These are phyloP conservation scores for Petunia hybrid DNA, from an alignment of 305 asterid genomes.

Conservation along the genomic window DNA sequence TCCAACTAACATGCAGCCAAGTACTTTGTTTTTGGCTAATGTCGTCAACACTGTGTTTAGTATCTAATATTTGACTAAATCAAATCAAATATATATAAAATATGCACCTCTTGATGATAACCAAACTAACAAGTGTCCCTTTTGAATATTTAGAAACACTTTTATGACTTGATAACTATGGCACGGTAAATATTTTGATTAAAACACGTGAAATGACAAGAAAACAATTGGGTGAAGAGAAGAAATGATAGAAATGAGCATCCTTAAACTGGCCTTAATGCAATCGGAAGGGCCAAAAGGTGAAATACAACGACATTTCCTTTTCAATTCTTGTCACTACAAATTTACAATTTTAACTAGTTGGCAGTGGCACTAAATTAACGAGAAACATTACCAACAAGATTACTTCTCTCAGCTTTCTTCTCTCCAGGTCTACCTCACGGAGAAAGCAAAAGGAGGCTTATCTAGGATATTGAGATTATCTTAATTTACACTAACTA, in stretches of 20 bases:
- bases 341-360: conserved; percentile 16
- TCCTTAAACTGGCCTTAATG: background rate
- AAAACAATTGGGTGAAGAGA: background rate
- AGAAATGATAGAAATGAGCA: background rate
- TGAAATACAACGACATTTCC: background rate
- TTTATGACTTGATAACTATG: conserved; percentile 20
- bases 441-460: conserved; percentile 22
- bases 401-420: conserved; percentile 24
- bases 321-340: background rate
- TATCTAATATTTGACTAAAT: conserved; percentile 15
- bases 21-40: background rate
- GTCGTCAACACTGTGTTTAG: background rate
- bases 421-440: background rate
- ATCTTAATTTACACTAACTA: conserved; percentile 6
- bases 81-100: background rate
- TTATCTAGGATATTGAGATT: conserved; percentile 3
- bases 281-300: background rate
- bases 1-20: background rate
- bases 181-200: background rate
- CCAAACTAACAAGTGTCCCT: background rate
- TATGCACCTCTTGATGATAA: conserved; percentile 16
- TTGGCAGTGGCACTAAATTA: conserved; percentile 15
- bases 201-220: background rate
- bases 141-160: background rate
- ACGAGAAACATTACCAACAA: background rate